These are phyloP conservation scores for Chaetomium sp. DNA, from an alignment of 2,329 filamentous ascomycete species.

Conservation along the genomic window DNA sequence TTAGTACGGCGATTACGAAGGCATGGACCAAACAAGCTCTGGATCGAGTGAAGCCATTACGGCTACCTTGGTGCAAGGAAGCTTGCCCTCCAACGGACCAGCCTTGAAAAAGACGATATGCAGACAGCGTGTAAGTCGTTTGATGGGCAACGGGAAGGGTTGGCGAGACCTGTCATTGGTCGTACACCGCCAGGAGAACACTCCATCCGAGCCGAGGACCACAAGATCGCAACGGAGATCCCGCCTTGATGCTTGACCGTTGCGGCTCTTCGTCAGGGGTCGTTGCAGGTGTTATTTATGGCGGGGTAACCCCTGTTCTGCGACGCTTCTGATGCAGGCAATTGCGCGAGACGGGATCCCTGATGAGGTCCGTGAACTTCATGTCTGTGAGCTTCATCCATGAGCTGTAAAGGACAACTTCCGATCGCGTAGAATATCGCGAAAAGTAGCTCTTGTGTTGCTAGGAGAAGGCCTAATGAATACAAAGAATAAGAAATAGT, in stretches of 20 bases:
- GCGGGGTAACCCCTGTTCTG: conserved; percentile 35
- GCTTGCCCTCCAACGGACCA: too few relatives aligned
- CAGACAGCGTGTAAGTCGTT: conserved; percentile 26
- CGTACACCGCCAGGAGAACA: conserved; percentile 14
- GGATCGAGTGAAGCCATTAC: conserved; percentile 3
- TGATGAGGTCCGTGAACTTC: background rate
- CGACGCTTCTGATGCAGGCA: conserved; percentile 42
- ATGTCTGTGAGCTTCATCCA: too few relatives aligned
- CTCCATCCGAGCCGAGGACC: conserved; percentile 8
- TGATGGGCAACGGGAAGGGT: conserved; percentile 24
- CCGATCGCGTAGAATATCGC: too few relatives aligned
- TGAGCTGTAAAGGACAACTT: too few relatives aligned
- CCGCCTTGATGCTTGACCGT: background rate
- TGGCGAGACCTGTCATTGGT: conserved; percentile 24
- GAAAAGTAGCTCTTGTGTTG: too few relatives aligned
- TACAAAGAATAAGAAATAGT: too few relatives aligned
- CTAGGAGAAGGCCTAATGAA: too few relatives aligned
- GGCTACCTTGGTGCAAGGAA: too few relatives aligned
- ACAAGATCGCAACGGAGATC: background rate
- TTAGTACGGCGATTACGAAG: too few relatives aligned
- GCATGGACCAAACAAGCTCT: too few relatives aligned
- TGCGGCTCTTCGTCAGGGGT: conserved; percentile 23
- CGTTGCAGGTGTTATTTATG: conserved; percentile 16
- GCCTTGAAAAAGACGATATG: conserved; percentile 16
- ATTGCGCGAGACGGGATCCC: conserved; percentile 1